phyloP scores from a whole-genome alignment of 2,329 filamentous ascomycete species.

The Daldinia eschscholtzii region DNA sequence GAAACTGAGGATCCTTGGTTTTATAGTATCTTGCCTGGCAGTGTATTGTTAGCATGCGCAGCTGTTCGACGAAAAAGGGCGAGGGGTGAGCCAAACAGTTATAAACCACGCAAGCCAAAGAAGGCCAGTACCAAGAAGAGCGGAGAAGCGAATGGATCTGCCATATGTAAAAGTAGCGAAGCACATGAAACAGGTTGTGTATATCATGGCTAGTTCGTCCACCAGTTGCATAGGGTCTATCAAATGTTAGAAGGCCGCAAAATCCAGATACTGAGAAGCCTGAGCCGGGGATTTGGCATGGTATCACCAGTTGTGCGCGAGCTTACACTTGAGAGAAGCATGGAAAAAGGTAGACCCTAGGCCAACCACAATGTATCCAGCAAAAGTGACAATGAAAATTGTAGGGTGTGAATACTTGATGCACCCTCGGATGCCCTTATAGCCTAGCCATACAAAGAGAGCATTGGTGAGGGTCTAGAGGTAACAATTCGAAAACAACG shows the following conservation, averaged over 20 bases:
- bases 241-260: constrained; percentile 18
- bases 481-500: constrained; percentile 29
- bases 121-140: constrained; percentile 69
- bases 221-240: constrained; percentile 71
- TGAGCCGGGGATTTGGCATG: constrained; percentile 11
- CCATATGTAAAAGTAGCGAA: constrained; percentile 80
- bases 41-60: constrained; percentile 32
- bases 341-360: constrained; percentile 70
- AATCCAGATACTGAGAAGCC: constrained; percentile 10
- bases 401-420: constrained; percentile 77
- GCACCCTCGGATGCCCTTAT: constrained; percentile 81
- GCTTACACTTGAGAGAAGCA: constrained; percentile 67
- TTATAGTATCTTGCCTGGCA: constrained; percentile 74
- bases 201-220: constrained; percentile 72
- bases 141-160: constrained; percentile 63
- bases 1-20: constrained; percentile 84
- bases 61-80: constrained; percentile 5
- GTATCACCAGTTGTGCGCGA: constrained; percentile 9
- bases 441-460: constrained; percentile 82
- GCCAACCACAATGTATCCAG: constrained; percentile 67
- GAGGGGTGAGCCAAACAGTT: constrained; percentile 64
- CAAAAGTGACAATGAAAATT: constrained; percentile 77
- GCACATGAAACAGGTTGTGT: constrained; percentile 68
- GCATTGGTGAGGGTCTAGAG: constrained; percentile 81
- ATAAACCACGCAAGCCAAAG: constrained; percentile 73